Evolutionary conservation across 768 basidiomycete genomes (phyloP).

Genomic region (Tephrocybe sp.): DNA sequence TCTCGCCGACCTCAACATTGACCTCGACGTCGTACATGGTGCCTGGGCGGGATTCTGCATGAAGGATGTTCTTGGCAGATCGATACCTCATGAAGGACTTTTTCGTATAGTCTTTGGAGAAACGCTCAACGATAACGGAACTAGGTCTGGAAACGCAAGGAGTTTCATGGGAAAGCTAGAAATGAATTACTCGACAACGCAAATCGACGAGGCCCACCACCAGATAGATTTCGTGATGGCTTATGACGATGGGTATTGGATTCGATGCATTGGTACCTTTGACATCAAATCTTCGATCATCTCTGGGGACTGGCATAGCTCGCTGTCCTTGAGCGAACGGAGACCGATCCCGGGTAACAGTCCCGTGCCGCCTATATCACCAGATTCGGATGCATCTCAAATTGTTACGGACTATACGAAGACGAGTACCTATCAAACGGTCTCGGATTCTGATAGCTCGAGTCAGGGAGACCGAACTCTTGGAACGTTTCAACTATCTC

Average conservation of each 20-base stretch:
- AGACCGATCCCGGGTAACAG: too few species aligned
- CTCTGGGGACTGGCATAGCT: not conserved
- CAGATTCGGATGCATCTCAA: too few species aligned
- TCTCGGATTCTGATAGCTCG: not conserved
- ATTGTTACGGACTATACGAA: too few species aligned
- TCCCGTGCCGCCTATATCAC: too few species aligned
- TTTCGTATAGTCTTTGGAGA: not conserved
- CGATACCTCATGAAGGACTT: not conserved
- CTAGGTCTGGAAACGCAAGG: not conserved
- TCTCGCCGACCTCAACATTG: too few species aligned
- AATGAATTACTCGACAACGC: not conserved
- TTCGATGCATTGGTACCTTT: not conserved
- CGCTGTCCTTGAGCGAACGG: too few species aligned
- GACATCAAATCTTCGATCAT: not conserved
- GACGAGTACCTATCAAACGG: too few species aligned
- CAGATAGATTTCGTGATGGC: not conserved
- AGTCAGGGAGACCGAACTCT: not conserved
- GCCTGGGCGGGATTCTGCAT: not conserved
- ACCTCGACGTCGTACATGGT: too few species aligned
- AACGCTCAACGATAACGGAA: not conserved
- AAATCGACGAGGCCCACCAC: not conserved
- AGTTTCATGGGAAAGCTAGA: too few species aligned
- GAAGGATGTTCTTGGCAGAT: not conserved
- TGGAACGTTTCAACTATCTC: not conserved
- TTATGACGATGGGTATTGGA: slow-evolving; percentile 1